Percentiles rank a stretch among this genome's conserved stretches.
These are phyloP conservation scores for Botrytis galanthina DNA, from an alignment of 2,329 filamentous ascomycete genomes.

Conservation along the genomic window DNA sequence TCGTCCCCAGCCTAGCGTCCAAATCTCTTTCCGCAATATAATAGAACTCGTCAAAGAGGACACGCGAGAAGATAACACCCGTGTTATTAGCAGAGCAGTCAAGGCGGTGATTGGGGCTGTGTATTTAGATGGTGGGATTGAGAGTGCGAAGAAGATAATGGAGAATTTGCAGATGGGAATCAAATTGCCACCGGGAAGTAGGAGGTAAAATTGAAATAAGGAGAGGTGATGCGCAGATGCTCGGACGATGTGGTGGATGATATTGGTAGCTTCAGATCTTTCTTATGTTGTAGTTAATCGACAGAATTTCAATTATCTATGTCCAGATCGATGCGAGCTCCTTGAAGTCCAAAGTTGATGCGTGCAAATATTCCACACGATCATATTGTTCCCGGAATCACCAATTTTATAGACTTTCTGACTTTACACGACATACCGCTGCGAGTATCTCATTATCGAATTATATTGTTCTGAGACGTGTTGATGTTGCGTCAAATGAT, in stretches of 20 bases:
- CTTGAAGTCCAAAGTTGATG: neutral
- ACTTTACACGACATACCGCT: neutral
- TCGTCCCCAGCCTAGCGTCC: neutral
- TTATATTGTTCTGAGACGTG: neutral
- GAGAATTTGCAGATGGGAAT: conserved; percentile 20
- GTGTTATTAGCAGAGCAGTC: conserved; percentile 26
- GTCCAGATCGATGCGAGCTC: neutral
- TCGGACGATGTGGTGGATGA: neutral
- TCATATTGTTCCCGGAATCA: neutral
- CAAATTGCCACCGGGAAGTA: neutral
- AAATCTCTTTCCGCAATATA: neutral
- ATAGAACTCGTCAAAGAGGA: conserved; percentile 25
- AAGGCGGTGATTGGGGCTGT: conserved; percentile 32
- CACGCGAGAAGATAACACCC: conserved; percentile 22
- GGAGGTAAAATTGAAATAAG: neutral
- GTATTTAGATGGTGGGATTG: conserved; percentile 30
- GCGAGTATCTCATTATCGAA: neutral
- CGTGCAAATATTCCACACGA: neutral
- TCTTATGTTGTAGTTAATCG: neutral
- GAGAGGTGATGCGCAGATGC: neutral
- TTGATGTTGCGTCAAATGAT: neutral
- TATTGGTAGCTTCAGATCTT: neutral
- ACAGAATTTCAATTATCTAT: neutral
- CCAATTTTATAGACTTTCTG: neutral
- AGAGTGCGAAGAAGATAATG: conserved; percentile 25